These are phyloP conservation scores for Laguncularia racemosa DNA, from an alignment of 345 rosid species.

Conservation along the genomic window DNA sequence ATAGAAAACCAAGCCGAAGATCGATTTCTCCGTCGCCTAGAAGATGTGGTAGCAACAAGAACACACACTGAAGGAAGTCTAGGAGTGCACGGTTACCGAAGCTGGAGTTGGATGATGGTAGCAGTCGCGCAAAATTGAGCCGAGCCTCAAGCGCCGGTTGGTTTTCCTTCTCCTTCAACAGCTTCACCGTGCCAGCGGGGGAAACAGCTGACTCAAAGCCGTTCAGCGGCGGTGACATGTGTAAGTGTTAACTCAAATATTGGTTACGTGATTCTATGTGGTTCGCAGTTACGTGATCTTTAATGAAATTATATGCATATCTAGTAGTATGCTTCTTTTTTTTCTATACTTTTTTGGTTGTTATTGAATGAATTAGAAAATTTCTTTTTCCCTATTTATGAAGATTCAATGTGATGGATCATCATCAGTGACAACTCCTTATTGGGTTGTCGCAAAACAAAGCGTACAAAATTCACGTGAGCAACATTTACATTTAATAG, in stretches of 20 bases:
- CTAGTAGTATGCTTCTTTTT: too few species aligned
- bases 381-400: too few species aligned
- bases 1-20: conserved; percentile 71
- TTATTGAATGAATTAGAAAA: too few species aligned
- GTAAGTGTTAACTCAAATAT: conserved; percentile 32
- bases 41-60: conserved; percentile 34
- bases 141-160: conserved; percentile 93
- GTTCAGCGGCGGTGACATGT: conserved; percentile 78
- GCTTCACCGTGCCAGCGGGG: conserved; percentile 75
- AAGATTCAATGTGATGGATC: too few species aligned
- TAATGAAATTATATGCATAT: too few species aligned
- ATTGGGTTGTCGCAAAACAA: too few species aligned
- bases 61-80: conserved; percentile 72
- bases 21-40: conserved; percentile 56
- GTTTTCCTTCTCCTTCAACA: conserved; percentile 86
- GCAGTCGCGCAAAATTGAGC: conserved; percentile 78
- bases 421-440: too few species aligned
- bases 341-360: too few species aligned
- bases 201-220: conserved; percentile 70
- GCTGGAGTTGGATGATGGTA: conserved; percentile 65
- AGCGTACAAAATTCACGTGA: too few species aligned
- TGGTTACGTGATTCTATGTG: too few species aligned
- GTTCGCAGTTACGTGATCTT: too few species aligned
- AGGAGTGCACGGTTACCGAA: conserved; percentile 78
- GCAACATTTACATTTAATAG: too few species aligned